Base-by-base conservation (phyloP, 2,329 filamentous ascomycete species). In the Stachybotrys elegans region DNA sequence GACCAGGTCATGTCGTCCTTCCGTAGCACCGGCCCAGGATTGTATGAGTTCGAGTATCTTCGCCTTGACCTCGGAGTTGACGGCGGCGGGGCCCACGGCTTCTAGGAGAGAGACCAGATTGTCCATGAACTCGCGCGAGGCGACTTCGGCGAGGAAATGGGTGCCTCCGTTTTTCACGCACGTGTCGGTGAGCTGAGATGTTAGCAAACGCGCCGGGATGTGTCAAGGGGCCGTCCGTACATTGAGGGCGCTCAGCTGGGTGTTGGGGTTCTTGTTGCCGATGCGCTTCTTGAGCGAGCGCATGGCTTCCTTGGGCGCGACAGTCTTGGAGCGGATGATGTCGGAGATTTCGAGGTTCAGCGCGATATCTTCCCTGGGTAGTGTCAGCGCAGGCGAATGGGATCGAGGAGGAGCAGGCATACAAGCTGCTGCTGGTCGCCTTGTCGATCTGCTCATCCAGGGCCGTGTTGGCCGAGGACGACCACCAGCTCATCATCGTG, bases 281-380 rank as follows among this genome's bases (percentile, higher is more conserved):
- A 98, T 90, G 64, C 93, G 84, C 62, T 83, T 83, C 72, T 96
- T 97, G 59, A 98, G 73, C 35, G 89, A 92, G 64, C 90, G 88
- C 93, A 98, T 98, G 50, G 93, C 93, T 68, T 98, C 93, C 68
- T 92, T 96, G 43, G 93, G 92, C 65, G 91, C 90, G 41, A 98
- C 92, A 16, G 90, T 95, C 73, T 97, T 97, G 59, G 91, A 97
- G 57, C 93, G 83, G 66, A 98, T 96, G 56, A 95, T 76, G 71
- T 98, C 93, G 65, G 92, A 96, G 57, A 98, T 97, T 69, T 98
- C 93, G 60, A 98, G 83, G 65, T 97, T 97, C 55, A 96, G 81
- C 32, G 93, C 86, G 64, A 98, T 97, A 61, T 98, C 92, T 70
- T 98, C 91, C 55, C 89, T 94, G 39, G 31, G 35, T 34, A 43